These are phyloP conservation scores for Penicillium glabrum DNA, from an alignment of 2,329 filamentous ascomycete species.

Conservation along the genomic window DNA sequence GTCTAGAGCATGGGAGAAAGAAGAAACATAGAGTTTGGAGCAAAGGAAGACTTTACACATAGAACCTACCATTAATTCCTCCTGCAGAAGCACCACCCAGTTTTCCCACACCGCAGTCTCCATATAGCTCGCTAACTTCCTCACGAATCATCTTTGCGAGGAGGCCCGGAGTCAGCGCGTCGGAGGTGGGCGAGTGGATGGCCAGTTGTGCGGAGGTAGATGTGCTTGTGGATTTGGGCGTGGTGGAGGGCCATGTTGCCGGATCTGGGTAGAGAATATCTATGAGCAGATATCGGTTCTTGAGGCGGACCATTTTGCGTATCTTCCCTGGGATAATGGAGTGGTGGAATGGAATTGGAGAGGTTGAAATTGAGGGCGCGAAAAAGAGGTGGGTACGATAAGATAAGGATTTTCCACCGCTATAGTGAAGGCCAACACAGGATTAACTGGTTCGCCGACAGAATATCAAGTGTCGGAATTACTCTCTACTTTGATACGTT, in stretches of 20 bases:
- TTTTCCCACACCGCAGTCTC: constrained; percentile 73
- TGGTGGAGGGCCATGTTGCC: constrained; percentile 38
- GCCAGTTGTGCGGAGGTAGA: constrained; percentile 60
- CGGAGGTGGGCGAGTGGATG: constrained; percentile 76
- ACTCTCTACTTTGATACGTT: not conserved
- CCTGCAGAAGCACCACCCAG: constrained; percentile 65
- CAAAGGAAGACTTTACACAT: constrained; percentile 10
- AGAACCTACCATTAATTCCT: constrained; percentile 63
- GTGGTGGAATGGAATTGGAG: not conserved
- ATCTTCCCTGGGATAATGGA: not conserved
- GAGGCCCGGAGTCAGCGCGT: constrained; percentile 64
- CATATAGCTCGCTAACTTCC: constrained; percentile 72
- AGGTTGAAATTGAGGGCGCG: not conserved
- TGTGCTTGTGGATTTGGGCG: constrained; percentile 23
- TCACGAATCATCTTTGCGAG: constrained; percentile 70
- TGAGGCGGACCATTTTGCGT: constrained; percentile 84
- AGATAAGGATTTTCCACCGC: not conserved
- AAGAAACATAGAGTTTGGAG: not conserved
- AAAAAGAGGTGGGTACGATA: constrained; percentile 1
- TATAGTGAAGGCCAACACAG: not conserved
- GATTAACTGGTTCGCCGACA: too few relatives aligned
- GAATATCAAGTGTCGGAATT: too few relatives aligned
- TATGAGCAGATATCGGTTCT: constrained; percentile 93
- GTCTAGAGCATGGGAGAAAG: not conserved
- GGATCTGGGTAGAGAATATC: constrained; percentile 81